Conservation (phyloP, 495 filamentous ascomycete genomes). For the Daldinia loculata region DNA sequence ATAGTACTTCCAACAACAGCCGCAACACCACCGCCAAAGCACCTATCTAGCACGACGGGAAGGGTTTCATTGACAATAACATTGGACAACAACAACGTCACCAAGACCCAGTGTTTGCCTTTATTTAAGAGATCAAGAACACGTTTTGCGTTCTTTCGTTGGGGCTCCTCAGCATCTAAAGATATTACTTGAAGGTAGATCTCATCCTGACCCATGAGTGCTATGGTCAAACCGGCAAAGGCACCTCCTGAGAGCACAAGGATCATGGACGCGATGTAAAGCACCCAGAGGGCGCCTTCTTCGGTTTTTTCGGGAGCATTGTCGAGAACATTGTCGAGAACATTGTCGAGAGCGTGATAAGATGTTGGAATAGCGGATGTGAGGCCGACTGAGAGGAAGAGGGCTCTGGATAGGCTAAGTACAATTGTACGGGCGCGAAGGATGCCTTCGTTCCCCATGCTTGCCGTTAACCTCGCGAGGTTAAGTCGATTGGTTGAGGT, state of each 20-base stretch:
- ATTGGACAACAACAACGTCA: slow-evolving; percentile 92
- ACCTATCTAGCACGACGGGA: slow-evolving; percentile 92
- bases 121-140: slow-evolving; percentile 82
- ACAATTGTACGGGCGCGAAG: slow-evolving; percentile 49
- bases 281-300: slow-evolving; percentile 54
- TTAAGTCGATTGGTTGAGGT: neutral
- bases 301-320: slow-evolving; percentile 52
- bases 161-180: slow-evolving; percentile 68
- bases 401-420: slow-evolving; percentile 51
- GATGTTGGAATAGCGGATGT: slow-evolving; percentile 48
- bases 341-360: slow-evolving; percentile 43
- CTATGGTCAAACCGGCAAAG: slow-evolving; percentile 97
- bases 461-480: slow-evolving; percentile 9
- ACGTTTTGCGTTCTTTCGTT: slow-evolving; percentile 81
- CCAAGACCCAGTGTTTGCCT: slow-evolving; percentile 99
- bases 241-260: slow-evolving; percentile 88
- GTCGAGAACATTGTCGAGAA: slow-evolving; percentile 41
- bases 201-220: slow-evolving; percentile 89
- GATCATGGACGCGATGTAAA: slow-evolving; percentile 55
- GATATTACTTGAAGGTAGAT: slow-evolving; percentile 97
- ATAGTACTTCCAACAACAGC: slow-evolving; percentile 92
- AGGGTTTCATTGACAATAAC: slow-evolving; percentile 98
- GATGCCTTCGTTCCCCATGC: slow-evolving; percentile 48
- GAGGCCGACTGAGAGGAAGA: slow-evolving; percentile 51
- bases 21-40: slow-evolving; percentile 92